These are phyloP conservation scores for Populus hybrid DNA, from an alignment of 441 rosid species.

Conservation along the genomic window DNA sequence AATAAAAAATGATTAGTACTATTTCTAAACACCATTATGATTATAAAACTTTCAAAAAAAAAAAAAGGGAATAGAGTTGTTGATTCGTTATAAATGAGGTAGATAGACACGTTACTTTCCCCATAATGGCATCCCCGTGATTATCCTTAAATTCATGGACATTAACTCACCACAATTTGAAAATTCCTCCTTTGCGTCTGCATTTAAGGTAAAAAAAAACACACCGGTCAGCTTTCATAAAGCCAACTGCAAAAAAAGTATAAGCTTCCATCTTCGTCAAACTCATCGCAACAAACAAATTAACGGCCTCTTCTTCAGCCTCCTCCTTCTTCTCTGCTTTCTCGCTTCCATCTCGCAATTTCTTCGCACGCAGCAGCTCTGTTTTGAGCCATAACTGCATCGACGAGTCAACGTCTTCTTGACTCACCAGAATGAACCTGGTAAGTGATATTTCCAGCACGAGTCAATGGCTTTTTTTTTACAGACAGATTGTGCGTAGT, in stretches of 20 bases:
- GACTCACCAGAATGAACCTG: neutral
- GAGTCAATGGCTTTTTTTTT: neutral
- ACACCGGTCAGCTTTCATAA: neutral
- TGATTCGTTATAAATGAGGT: neutral
- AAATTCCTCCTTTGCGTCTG: conserved; percentile 26
- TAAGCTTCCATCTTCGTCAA: neutral
- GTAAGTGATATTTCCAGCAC: neutral
- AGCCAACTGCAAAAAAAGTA: neutral
- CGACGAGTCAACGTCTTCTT: neutral
- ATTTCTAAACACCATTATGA: neutral
- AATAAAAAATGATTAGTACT: neutral
- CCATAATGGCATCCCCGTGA: conserved; percentile 31
- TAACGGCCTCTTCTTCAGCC: neutral
- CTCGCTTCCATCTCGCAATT: neutral
- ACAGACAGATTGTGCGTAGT: neutral
- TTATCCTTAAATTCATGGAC: neutral
- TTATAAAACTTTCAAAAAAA: too few relatives aligned
- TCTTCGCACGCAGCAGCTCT: neutral
- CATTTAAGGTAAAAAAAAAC: neutral
- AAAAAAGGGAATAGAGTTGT: neutral
- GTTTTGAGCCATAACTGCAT: neutral
- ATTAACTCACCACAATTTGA: conserved; percentile 6
- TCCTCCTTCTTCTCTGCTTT: neutral
- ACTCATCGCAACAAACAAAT: neutral
- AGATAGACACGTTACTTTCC: neutral